A percentile compares a stretch with the other conserved stretches of the same genome.
Conservation (phyloP, 1,284 basidiomycete genomes). For the Apiotrichum domesticum region DNA sequence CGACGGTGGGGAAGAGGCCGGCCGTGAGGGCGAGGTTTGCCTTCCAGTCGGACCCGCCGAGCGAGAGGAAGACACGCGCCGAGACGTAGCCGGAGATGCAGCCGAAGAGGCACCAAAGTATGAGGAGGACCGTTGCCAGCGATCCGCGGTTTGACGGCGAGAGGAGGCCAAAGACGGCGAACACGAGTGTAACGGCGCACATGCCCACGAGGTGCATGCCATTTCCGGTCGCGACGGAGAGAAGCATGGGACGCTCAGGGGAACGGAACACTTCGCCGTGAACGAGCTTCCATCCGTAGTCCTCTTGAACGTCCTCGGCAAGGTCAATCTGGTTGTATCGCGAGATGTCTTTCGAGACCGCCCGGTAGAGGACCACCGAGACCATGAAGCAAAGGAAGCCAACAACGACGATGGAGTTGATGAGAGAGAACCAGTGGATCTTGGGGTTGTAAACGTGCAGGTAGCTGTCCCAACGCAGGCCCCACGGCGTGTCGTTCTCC, state of each 20-base stretch:
- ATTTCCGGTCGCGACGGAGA: slow-evolving; percentile 83
- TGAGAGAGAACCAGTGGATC: slow-evolving; percentile 73
- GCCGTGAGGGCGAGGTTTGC: slow-evolving; percentile 84
- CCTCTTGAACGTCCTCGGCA: slow-evolving; percentile 93
- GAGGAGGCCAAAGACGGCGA: slow-evolving; percentile 94
- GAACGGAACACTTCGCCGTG: slow-evolving; percentile 94
- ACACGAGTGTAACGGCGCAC: slow-evolving; percentile 84
- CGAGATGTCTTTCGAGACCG: slow-evolving; percentile 83
- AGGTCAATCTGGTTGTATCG: slow-evolving; percentile 95
- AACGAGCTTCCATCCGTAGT: slow-evolving; percentile 90
- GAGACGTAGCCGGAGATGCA: slow-evolving; percentile 87
- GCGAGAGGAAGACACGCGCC: slow-evolving; percentile 70
- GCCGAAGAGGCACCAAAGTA: slow-evolving; percentile 92
- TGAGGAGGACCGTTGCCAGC: slow-evolving; percentile 91
- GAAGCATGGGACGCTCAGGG: slow-evolving; percentile 67
- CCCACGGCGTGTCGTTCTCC: slow-evolving; percentile 82
- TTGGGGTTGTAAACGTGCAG: slow-evolving; percentile 58
- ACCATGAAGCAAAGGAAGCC: slow-evolving; percentile 88
- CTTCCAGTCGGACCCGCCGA: slow-evolving; percentile 73
- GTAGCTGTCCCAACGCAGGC: slow-evolving; percentile 86
- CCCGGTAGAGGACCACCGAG: slow-evolving; percentile 79
- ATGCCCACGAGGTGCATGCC: slow-evolving; percentile 85
- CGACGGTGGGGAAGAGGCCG: slow-evolving; percentile 73
- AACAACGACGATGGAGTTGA: slow-evolving; percentile 88
- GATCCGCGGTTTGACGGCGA: slow-evolving; percentile 93